Conservation (phyloP, 2,329 filamentous ascomycete genomes). For the Curvularia lunata region DNA sequence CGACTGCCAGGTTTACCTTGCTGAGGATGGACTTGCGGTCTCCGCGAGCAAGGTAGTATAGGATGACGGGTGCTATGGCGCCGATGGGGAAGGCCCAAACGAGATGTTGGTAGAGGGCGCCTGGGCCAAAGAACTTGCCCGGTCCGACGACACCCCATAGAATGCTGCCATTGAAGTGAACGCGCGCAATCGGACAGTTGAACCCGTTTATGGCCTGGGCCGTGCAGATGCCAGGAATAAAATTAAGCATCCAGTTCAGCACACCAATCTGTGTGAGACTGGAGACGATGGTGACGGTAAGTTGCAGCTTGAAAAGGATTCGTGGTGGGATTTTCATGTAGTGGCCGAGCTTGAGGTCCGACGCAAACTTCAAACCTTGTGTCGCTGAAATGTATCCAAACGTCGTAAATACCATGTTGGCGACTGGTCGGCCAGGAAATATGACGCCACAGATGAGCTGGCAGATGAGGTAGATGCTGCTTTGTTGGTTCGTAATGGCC, state of each 20-base stretch:
- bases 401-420: conserved; percentile 92
- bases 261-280: conserved; percentile 82
- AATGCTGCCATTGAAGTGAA: conserved; percentile 89
- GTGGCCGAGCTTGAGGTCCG: conserved; percentile 84
- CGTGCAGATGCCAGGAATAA: conserved; percentile 79
- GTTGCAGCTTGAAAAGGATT: conserved; percentile 79
- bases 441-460: conserved; percentile 82
- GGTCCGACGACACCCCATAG: conserved; percentile 90
- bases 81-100: conserved; percentile 85
- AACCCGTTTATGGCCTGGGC: conserved; percentile 82
- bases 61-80: conserved; percentile 72
- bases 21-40: conserved; percentile 67
- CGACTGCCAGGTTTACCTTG: conserved; percentile 80
- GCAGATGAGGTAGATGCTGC: conserved; percentile 84
- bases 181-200: conserved; percentile 83
- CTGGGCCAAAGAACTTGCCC: conserved; percentile 77
- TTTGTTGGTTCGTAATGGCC: conserved; percentile 90
- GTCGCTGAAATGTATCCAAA: conserved; percentile 89
- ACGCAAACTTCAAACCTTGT: conserved; percentile 87
- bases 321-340: conserved; percentile 87
- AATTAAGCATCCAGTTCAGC: conserved; percentile 87
- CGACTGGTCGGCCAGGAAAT: conserved; percentile 84
- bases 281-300: conserved; percentile 76
- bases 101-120: conserved; percentile 75
- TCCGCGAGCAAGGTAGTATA: conserved; percentile 72